Evolutionary conservation across 768 basidiomycete genomes (phyloP), one percentile per base, ranked within the genome.

Genomic region (Russula lepida): DNA sequence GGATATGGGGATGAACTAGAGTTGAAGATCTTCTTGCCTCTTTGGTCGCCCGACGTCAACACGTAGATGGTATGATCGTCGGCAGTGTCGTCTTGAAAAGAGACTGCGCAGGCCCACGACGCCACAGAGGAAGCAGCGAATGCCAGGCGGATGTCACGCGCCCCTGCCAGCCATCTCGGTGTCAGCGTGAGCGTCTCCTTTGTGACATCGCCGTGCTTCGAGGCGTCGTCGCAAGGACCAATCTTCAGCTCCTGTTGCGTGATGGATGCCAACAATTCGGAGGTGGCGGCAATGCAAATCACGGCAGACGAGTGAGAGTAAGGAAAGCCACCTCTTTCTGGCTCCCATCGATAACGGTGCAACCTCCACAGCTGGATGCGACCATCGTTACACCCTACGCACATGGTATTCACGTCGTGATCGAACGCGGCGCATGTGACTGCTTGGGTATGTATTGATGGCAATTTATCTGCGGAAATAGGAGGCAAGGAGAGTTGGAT

Each of bases 221-320:
- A 41, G 51, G 37, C 23, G 28, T 21, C 19, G 28, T 21, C 35
- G 35, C 46, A 62, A 13, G 61, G 56, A 9, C 56, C 56, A 21
- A 62, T 62, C 56, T 58, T 62, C 35, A 62, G 35, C 37, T 54
- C 61, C 35, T 21, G 37, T 48, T 62, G 56, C 27, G 61, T 53
- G 35, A 27, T 23, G 3, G 61, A 62, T 2, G 61, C 61, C 21
- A 62, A 23, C 13, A 62, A 19, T 7, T 25, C 46, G 21, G 52
- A 53, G 39, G 56, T 35, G 19, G 51, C 37, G 13, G 51, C 56
- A 23, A 62, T 37, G 35, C 51, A 32, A 44, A 43, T 56, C 23
- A 62, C 56, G 4, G 61, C 44, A 4, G 61, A 62, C 13, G 37
- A 33, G 46, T 62, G 61, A 11, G 56, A 53, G 35, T 54, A 46